Base-by-base conservation (phyloP, 202 grass and related monocot genomes). In the Schoenoplectus tabernaemontani region DNA sequence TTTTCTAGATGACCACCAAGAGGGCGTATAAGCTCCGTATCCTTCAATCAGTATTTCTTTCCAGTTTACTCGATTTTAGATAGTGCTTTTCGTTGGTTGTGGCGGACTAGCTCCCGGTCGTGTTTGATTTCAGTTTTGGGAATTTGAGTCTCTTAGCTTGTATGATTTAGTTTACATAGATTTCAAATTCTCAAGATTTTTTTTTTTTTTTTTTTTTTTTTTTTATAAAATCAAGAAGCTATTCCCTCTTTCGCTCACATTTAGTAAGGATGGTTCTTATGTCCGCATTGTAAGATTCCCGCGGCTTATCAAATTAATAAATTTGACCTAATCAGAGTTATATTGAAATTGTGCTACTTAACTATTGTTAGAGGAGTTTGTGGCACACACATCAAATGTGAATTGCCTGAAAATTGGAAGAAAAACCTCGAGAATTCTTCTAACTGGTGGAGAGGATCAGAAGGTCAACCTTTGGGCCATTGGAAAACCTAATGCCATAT, bases 21-120 rank as follows among this genome's bases (percentile, higher is more conserved):
- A 88, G 90, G 56, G 85, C 93, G 10, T 97, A 88, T 84, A 97
- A 97, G 83, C 88, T 97, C 53, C 93, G 93, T 97, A 97, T 97
- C 93, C 88, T 71, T 79, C 57, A 9, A n/a, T 42, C 60, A 28
- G 30, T 24, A 57, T 3, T 23, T 41, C 15, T 36, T 66, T 32
- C 26, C 20, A 22, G 59, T 79, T 30, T 79, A 60, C 22, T 84
- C n/a, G n/a, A n/a, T n/a, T 76, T 78, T 42, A 13, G 4, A 43
- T 66, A 8, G 77, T 66, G 26, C 17, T 44, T 84, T 63, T 57
- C 10, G 22, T 74, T 74, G 33, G 50, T 32, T 72, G 73, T 74
- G 62, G 22, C 46, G 72, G 24, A 37, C n/a, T n/a, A n/a, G n/a
- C n/a, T n/a, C n/a, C n/a, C n/a, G n/a, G n/a, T n/a, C n/a, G n/a